A percentile compares a stretch with the other conserved stretches of the same genome.
Conservation (phyloP, 2,329 filamentous ascomycete genomes). For the Hypoxylon rubiginosum region DNA sequence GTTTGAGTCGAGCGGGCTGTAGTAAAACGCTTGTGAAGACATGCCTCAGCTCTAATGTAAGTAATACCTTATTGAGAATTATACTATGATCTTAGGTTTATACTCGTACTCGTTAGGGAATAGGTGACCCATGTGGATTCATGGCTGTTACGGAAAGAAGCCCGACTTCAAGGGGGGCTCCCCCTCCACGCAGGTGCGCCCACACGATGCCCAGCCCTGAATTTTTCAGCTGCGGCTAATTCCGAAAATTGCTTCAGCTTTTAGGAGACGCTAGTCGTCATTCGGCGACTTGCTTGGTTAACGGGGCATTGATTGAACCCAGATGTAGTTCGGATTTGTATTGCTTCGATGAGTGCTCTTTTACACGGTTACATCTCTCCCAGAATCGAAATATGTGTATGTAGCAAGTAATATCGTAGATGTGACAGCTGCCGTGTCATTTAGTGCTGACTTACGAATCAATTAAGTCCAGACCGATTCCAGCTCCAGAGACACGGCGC, state of each 20-base stretch:
- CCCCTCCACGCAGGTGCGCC: not conserved
- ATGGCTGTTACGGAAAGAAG: not conserved
- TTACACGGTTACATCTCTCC: too few relatives aligned
- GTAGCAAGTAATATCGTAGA: too few relatives aligned
- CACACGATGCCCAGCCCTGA: not conserved
- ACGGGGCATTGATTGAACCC: too few relatives aligned
- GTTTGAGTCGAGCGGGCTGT: conserved; percentile 19
- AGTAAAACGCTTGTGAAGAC: conserved; percentile 18
- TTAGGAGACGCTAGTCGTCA: not conserved
- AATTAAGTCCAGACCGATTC: not conserved
- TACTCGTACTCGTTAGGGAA: too few relatives aligned
- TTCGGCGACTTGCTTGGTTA: not conserved
- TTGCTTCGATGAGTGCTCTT: too few relatives aligned
- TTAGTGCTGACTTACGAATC: not conserved
- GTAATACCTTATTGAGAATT: not conserved
- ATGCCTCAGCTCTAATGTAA: not conserved
- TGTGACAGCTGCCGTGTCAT: too few relatives aligned
- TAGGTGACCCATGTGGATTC: too few relatives aligned
- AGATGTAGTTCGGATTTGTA: not conserved
- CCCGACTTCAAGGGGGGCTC: not conserved
- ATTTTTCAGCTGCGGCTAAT: not conserved
- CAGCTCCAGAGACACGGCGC: not conserved
- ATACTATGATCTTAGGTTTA: too few relatives aligned
- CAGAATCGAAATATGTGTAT: too few relatives aligned
- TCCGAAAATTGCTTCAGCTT: not conserved